Base-by-base conservation (phyloP, 306 rosid species). In the Casuarina equisetifolia region DNA sequence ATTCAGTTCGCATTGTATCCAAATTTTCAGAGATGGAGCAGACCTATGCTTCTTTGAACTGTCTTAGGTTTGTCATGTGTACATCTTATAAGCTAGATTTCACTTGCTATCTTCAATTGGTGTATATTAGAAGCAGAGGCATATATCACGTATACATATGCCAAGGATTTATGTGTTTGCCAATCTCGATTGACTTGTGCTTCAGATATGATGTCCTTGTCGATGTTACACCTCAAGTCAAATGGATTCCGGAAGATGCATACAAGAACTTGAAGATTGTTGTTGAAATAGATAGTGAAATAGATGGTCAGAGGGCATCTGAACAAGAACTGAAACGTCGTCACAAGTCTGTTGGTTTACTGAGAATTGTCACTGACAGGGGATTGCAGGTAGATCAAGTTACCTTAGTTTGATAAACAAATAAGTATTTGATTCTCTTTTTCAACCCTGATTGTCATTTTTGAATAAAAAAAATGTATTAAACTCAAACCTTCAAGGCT, bases 221-320 rank as follows among this genome's bases (percentile, higher is more conserved):
- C 80, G 98, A 94, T 84, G 88, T 94, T 78, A 91, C 84, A 54
- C 98, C 97, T 49, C 92, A 89, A 85, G 83, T 94, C 75, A 92
- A 88, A 87, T 94, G 98, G 98, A 72, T 80, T 79, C 86, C 89
- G 40, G 97, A 92, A 50, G 75, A 90, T 20, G 97, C 90, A 70
- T 92, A 92, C 87, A 92, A 88, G 84, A 92, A 89, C 79, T 73
- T 94, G 92, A 92, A 92, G 88, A 74, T 94, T 73, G 87, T 86
- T 68, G 97, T 94, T 75, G 95, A 94, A 85, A 83, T 89, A 82
- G 98, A 88, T 73, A 86, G 85, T 13, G 98, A 94, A n/a, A 83
- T 94, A 75, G 88, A 85, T 83, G 95, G 97, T 73, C 82, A 84
- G 35, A 88, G 9, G 77, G 84, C 88, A 69, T 86, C 85, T 69